Conservation (phyloP, 108 stramenopile genomes). For the Schizochytrium sp. region DNA sequence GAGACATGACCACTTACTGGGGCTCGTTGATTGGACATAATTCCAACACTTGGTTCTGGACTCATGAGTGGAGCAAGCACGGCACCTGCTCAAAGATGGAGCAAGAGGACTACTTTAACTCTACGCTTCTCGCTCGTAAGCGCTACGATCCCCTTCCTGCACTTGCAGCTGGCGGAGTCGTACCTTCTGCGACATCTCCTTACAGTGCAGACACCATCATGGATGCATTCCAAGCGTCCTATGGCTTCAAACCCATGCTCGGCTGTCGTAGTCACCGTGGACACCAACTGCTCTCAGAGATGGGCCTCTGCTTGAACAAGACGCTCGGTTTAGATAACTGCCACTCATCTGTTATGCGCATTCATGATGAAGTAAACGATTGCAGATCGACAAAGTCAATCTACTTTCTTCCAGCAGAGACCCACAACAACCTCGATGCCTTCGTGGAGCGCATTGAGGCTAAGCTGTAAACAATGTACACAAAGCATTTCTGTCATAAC, state of each 20-base stretch:
- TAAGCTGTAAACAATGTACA: too few relatives aligned
- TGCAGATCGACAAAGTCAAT: slow-evolving; percentile 1
- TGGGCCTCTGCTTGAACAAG: slow-evolving; percentile 74
- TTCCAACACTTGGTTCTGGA: slow-evolving; percentile 74
- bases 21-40: neutral
- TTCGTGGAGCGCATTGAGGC: too few relatives aligned
- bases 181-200: neutral
- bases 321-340: slow-evolving; percentile 1
- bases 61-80: slow-evolving; percentile 82
- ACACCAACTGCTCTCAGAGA: slow-evolving; percentile 72
- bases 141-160: slow-evolving; percentile 71
- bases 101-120: slow-evolving; percentile 76
- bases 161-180: slow-evolving; percentile 59
- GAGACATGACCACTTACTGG: neutral
- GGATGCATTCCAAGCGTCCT: slow-evolving; percentile 67
- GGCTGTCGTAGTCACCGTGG: neutral
- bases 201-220: slow-evolving; percentile 64
- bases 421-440: too few relatives aligned
- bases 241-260: slow-evolving; percentile 63
- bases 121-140: slow-evolving; percentile 66
- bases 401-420: neutral
- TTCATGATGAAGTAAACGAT: slow-evolving; percentile 57
- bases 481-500: too few relatives aligned
- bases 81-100: slow-evolving; percentile 78
- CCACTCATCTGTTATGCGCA: slow-evolving; percentile 1